Evolutionary conservation across 2,329 filamentous ascomycete species (phyloP), one percentile per base, ranked within the genome.

Genomic region (Phialemonium atrogriseum): DNA sequence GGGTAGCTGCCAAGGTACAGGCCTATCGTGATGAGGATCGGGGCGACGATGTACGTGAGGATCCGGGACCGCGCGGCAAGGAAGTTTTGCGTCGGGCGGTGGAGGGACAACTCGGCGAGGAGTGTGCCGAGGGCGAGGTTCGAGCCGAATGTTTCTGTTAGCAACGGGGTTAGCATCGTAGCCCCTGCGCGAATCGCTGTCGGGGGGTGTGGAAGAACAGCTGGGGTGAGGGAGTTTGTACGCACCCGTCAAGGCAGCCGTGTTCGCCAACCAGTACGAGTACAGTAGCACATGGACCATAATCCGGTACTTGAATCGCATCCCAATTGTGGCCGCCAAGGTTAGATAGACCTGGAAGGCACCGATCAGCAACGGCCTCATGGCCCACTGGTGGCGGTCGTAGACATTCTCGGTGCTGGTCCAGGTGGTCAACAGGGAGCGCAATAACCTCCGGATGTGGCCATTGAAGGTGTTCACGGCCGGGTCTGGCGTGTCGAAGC

Each of bases 321-420:
- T 60, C 36, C 59, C 62, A 35, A 64, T 57, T 8, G 60, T 64
- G 13, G 64, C 65, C 12, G 59, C 56, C 16, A 69, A 51, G 17
- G 64, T 45, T 5, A 68, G 54, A 39, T 67, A 71, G 21, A 70
- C 61, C 39, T 65, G 54, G 55, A 71, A 68, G 1, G 65, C 64
- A 9, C 64, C 64, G 35, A 63, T 51, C 5, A 71, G 47, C 28
- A 71, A 49, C 10, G 64, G 65, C 17, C 67, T 49, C 43, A 71
- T 57, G 4, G 68, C 66, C 68, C 68, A 73, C 43, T 72, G 68
- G 37, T 72, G 67, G 34, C 68, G 59, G 43, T 73, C 68, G 33
- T 68, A 70, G 7, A 60, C 54, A 50, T 68, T 69, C 43, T 62
- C 62, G 2, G 59, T 60, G 32, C 56, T 64, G 10, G 65, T 68